A percentile compares a stretch with the other conserved stretches of the same genome.
Evolutionary conservation across 495 filamentous ascomycete species (phyloP).

Genomic region (Hamigera avellanea): DNA sequence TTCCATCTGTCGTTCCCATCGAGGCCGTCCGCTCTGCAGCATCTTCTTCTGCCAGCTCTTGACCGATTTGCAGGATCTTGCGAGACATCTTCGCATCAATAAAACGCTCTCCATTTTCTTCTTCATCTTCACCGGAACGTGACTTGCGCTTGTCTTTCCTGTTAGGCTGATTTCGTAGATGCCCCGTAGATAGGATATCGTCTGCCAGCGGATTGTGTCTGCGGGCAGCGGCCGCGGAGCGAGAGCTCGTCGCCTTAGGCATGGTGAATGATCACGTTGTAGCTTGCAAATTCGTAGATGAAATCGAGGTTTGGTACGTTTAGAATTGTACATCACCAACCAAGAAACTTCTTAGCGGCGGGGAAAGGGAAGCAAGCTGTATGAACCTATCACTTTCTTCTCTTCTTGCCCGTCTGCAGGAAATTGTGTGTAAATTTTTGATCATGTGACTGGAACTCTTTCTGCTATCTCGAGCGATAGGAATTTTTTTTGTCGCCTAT

Average conservation of each 20-base stretch:
- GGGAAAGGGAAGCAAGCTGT: no score
- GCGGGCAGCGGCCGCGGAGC: constrained; percentile 26
- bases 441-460: constrained; percentile 26
- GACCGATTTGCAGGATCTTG: constrained; percentile 79
- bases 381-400: no score
- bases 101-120: constrained; percentile 53
- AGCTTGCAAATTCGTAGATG: no score
- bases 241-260: constrained; percentile 33
- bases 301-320: no score
- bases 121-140: constrained; percentile 41
- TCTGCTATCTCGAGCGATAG: constrained; percentile 10
- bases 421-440: constrained; percentile 31
- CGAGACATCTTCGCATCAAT: constrained; percentile 78
- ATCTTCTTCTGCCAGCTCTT: constrained; percentile 71
- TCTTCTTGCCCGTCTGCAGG: constrained; percentile 2
- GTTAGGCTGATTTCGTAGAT: constrained; percentile 41
- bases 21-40: constrained; percentile 33
- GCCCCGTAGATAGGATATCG: constrained; percentile 55
- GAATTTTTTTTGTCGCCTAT: no score
- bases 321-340: neutral
- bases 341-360: constrained; percentile 5
- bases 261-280: constrained; percentile 13
- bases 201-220: constrained; percentile 65
- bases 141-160: constrained; percentile 44
- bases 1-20: constrained; percentile 12